Evolutionary conservation across 2,329 filamentous ascomycete species (phyloP).

Genomic region (Botrytis fragariae): DNA sequence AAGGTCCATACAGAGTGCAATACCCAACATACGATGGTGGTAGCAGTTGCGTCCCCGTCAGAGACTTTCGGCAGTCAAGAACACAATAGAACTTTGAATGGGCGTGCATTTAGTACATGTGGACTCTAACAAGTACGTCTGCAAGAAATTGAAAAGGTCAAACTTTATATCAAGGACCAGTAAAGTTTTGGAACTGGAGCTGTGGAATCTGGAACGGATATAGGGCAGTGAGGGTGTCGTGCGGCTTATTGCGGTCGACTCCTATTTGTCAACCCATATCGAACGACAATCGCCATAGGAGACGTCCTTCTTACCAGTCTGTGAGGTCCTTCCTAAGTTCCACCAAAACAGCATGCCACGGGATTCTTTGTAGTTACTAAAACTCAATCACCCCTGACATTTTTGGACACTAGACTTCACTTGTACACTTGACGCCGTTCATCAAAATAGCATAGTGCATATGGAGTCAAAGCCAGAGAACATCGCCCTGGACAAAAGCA

Average conservation of each 20-base stretch:
- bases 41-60: background rate
- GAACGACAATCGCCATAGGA: conserved; percentile 17
- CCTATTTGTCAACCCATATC: conserved; percentile 27
- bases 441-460: conserved; percentile 28
- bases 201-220: background rate
- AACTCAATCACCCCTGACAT: conserved; percentile 21
- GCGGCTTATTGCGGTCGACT: conserved; percentile 29
- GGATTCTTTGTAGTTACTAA: conserved; percentile 20
- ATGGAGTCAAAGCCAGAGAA: conserved; percentile 33
- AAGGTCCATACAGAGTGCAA: background rate
- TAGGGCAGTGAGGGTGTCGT: conserved; percentile 24
- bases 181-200: background rate
- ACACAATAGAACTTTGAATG: background rate
- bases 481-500: conserved; percentile 24
- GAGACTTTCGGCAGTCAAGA: background rate
- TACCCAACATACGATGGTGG: background rate
- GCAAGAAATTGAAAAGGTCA: background rate
- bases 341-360: conserved; percentile 16
- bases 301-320: conserved; percentile 19
- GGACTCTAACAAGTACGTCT: background rate
- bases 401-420: conserved; percentile 31
- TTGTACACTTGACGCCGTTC: conserved; percentile 26
- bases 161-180: background rate
- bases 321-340: conserved; percentile 31
- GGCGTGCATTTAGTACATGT: background rate